phyloP scores from a whole-genome alignment of 2,329 filamentous ascomycete species.

The Albophoma yamanashiensis region DNA sequence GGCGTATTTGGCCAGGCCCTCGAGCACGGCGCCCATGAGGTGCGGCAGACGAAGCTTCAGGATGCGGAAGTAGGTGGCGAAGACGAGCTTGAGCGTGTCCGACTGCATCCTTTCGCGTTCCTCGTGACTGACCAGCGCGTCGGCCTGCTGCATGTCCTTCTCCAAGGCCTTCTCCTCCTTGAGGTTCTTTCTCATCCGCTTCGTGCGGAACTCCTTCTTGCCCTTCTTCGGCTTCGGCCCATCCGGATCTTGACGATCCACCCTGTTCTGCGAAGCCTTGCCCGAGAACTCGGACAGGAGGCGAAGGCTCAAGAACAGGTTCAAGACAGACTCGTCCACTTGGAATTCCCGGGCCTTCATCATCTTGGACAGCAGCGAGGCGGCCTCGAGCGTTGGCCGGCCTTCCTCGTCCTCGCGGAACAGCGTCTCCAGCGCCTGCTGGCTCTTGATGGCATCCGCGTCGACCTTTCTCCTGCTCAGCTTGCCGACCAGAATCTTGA shows the following conservation, averaged over 20 bases:
- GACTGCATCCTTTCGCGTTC: constrained; percentile 89
- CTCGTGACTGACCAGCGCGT: constrained; percentile 84
- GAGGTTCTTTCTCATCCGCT: constrained; percentile 69
- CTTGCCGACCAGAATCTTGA: constrained; percentile 80
- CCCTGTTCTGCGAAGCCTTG: constrained; percentile 68
- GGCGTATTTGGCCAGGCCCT: constrained; percentile 86
- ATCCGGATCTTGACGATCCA: constrained; percentile 39
- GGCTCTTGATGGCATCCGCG: constrained; percentile 65
- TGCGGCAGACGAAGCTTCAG: constrained; percentile 71
- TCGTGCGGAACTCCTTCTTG: constrained; percentile 80
- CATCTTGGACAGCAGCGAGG: constrained; percentile 82
- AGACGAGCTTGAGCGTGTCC: constrained; percentile 92
- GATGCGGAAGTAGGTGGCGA: constrained; percentile 89
- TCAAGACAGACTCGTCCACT: constrained; percentile 75
- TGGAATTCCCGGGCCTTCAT: constrained; percentile 80
- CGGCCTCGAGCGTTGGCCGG: constrained; percentile 74
- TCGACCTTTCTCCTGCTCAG: constrained; percentile 64
- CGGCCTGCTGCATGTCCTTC: constrained; percentile 87
- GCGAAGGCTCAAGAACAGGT: constrained; percentile 83
- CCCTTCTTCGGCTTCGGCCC: constrained; percentile 41
- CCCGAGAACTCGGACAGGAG: constrained; percentile 78
- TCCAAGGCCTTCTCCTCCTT: constrained; percentile 82
- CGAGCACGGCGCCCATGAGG: constrained; percentile 93
- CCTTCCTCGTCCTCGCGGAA: constrained; percentile 88
- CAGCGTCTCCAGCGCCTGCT: constrained; percentile 66